Base-by-base conservation (phyloP, 129 eudicot genomes). In the Deinandra increscens region DNA sequence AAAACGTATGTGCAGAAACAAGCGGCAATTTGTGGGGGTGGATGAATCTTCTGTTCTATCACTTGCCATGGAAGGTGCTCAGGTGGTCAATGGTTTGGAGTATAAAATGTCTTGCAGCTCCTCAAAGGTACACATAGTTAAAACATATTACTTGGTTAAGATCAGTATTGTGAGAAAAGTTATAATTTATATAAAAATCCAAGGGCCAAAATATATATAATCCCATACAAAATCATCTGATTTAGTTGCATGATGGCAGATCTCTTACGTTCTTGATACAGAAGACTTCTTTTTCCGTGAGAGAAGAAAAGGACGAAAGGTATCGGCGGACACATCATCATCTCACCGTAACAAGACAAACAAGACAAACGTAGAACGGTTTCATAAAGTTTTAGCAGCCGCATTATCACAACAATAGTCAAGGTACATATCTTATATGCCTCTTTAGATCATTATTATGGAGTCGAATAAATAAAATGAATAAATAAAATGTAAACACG, bases 211-310 rank as follows among this genome's bases (percentile, higher is more conserved):
- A 54, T 10, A 54, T 19, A 53, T 19, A 46, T n/a, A 7, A 13
- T 44, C 54, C 8, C 9, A 14, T 46, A 50, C 56, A 50, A 50
- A 54, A 9, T 54, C 23, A 23, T 54, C 34, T 54, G 31, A 19
- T 53, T 69, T 37, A 26, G 60, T 43, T 43, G 26, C 71, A 51
- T 48, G 50, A 53, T 55, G 69, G 66, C 95, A 93, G 98, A 93
- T 93, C 64, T 93, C 95, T 0, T 93, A 93, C 50, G 98, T 89
- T 42, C 92, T 93, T 0, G 98, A 93, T 82, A 89, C 98, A 8
- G 98, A 89, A 78, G 98, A 93, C 66, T 83, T 78, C 64, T 85
- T 89, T 48, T 80, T 66, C 51, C 97, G 95, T 9, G 64, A 79
- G 74, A 84, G 82, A 75, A 76, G 82, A 68, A 81, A 71, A 59